Conservation (phyloP, 768 basidiomycete genomes). For the Suillus sp. region DNA sequence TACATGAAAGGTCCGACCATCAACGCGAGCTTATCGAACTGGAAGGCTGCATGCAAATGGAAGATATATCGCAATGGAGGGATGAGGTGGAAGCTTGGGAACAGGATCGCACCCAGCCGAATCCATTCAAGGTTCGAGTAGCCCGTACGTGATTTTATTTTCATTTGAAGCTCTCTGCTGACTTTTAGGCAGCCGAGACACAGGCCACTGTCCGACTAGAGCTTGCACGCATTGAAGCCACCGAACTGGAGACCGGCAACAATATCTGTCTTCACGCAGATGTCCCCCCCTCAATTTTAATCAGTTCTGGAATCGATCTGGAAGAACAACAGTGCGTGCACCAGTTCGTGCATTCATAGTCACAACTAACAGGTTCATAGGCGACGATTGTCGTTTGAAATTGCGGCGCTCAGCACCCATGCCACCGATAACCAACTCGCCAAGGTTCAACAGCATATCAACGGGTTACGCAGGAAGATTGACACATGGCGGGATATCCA, state of each 20-base stretch:
- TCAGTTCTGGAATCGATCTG: conserved; percentile 19
- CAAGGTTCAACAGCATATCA: not conserved
- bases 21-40: not conserved
- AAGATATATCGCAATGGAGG: not conserved
- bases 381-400: not conserved
- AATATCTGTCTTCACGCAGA: conserved; percentile 13
- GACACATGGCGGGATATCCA: not conserved
- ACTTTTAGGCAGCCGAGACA: not conserved
- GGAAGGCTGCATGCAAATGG: not conserved
- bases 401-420: not conserved
- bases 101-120: not conserved
- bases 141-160: not conserved
- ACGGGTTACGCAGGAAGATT: not conserved
- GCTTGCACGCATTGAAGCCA: not conserved
- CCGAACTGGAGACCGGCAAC: not conserved
- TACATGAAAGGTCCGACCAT: not conserved
- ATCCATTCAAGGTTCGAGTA: conserved; percentile 1
- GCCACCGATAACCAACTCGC: not conserved
- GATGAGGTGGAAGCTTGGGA: not conserved
- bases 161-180: not conserved
- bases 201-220: not conserved
- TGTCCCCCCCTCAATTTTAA: conserved; percentile 12
- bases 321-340: conserved; percentile 20
- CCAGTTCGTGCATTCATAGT: not conserved
- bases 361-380: not conserved